phyloP scores from a whole-genome alignment of 2,329 filamentous ascomycete genomes.

The Colletotrichum limetticola region DNA sequence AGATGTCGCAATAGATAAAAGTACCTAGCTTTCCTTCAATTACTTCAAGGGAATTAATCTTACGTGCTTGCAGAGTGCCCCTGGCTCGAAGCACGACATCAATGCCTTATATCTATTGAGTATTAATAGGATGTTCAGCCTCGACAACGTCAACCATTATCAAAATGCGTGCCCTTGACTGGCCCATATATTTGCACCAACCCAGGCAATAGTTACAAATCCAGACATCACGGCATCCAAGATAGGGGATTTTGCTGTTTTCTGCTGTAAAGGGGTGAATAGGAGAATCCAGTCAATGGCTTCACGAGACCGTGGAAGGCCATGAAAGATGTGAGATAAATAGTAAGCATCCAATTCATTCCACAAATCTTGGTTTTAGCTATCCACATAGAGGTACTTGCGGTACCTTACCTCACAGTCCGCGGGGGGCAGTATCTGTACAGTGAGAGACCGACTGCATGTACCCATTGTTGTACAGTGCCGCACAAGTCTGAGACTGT shows the following conservation, averaged over 20 bases:
- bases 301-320: not conserved
- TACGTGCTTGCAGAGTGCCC: not conserved
- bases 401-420: not conserved
- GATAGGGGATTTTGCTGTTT: not conserved
- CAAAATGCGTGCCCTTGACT: no score
- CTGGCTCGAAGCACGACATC: not conserved
- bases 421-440: conserved; percentile 3
- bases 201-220: not conserved
- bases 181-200: not conserved
- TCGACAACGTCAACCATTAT: not conserved
- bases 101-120: not conserved
- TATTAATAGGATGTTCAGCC: not conserved
- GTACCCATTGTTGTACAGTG: not conserved
- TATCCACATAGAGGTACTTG: not conserved
- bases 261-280: not conserved
- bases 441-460: not conserved
- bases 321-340: not conserved
- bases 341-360: not conserved
- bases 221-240: not conserved
- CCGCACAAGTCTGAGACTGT: not conserved
- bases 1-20: not conserved
- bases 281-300: not conserved
- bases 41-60: not conserved
- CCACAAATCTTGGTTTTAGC: not conserved
- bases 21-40: not conserved